Evolutionary conservation across 352 stramenopile genomes (phyloP), one percentile per base, ranked within the genome.

Genomic region (Phytophthora brassicae): DNA sequence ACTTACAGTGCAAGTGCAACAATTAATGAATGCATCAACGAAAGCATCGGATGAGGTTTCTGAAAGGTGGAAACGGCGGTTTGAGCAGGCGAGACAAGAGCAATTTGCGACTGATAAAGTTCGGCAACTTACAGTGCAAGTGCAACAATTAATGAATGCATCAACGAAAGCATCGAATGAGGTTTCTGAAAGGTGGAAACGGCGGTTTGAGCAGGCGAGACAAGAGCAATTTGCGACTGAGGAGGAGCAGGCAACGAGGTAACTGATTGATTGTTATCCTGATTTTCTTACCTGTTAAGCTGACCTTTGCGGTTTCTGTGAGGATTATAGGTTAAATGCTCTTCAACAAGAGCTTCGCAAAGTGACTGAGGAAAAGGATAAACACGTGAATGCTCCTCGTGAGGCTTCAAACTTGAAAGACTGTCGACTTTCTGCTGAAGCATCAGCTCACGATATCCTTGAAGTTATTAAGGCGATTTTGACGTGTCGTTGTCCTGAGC

Each of bases 381-480:
- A 69, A 23, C 62, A 60, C 5, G 74, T 64, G 14, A 65, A 51
- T 36, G 39, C 46, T 7, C 33, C 54, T 31, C 56, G 39, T 3
- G 47, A 75, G 1, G 64, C 44, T 13, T 60, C 63, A 0, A 90
- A 89, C 26, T 38, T 90, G 45, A 86, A 79, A 24, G 70, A 88
- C 38, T 84, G 79, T 2, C 26, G 53, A 1, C 75, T 93, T 17
- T 58, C 61, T 17, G 52, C 35, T 0, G 69, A 83, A 7, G 79
- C 81, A 0, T 87, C 79, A 17, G 80, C 74, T 2, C 64, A 84
- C 36, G 81, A 91, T 22, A 81, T 93, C 23, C 54, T 91, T 0
- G 81, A 78, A n/a, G 63, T 70, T 0, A 93, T 93, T 66, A 85
- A 83, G 22, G 75, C 83, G 13, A 90, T 91, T 55, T 47, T 93